Evolutionary conservation across 208 protist species (phyloP), one percentile per base, ranked within the genome.

Genomic region (Leptomonas pyrrhocoris): DNA sequence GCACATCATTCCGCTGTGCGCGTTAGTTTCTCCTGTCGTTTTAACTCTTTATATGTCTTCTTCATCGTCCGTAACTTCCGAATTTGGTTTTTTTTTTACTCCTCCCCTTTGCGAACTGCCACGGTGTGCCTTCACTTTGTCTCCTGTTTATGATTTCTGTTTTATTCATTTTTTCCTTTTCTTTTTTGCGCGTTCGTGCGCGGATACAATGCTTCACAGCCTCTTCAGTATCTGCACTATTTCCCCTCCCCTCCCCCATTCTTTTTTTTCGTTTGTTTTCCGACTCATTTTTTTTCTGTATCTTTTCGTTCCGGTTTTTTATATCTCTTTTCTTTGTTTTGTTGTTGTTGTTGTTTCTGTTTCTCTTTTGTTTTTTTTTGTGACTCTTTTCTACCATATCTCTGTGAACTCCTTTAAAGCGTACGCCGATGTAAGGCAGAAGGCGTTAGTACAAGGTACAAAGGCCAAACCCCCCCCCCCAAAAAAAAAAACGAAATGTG

Each of bases 261-360:
- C 19, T 50, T 30, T 57, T 45, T 56, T 42, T 54, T 36, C 2
- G 13, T 30, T 25, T 50, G 6, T 28, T 43, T 69, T 25, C 42
- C 21, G 38, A 42, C 42, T 31, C 12, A 53, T 54, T 45, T 49
- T 9, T 27, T 15, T n/a, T n/a, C n/a, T n/a, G n/a, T n/a, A n/a
- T 34, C 46, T 49, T 49, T 49, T 61, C 13, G 8, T 49, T 49
- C 40, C 16, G 25, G 4, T 9, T 21, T 61, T 45, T 61, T 43
- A 2, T 21, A 21, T 48, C 43, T 12, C 4, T n/a, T n/a, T 48
- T n/a, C 43, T 18, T 51, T 34, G 27, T 57, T 31, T 55, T 16
- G 12, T 49, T 62, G 19, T 49, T 42, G 2, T 49, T 36, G 21
- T 60, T 28, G 12, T 68, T 63, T 43, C 12, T n/a, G 45, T 18